Conservation (phyloP, 805 yeast species). For the Candida patagonica region DNA sequence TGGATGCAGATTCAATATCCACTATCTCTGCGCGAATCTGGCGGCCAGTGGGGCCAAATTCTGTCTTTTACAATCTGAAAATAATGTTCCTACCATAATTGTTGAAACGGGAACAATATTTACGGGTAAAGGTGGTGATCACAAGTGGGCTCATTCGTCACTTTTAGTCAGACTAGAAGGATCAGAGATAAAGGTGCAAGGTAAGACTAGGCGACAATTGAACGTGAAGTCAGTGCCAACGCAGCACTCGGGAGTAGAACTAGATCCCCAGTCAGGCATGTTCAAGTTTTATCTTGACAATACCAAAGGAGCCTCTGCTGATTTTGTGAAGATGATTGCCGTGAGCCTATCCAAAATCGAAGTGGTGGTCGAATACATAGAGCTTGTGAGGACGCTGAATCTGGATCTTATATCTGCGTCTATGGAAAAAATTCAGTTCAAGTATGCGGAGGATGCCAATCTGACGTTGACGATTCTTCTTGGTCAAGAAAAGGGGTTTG, state of each 20-base stretch:
- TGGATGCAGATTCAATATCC: slow-evolving; percentile 23
- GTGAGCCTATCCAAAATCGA: slow-evolving; percentile 22
- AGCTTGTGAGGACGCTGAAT: slow-evolving; percentile 20
- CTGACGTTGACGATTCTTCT: slow-evolving; percentile 5
- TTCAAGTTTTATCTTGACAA: slow-evolving; percentile 10
- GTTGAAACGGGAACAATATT: slow-evolving; percentile 12
- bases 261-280: slow-evolving; percentile 20
- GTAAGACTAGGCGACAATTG: slow-evolving; percentile 13
- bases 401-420: slow-evolving; percentile 23
- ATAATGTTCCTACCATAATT: slow-evolving; percentile 13
- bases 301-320: neutral
- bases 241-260: slow-evolving; percentile 14
- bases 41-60: slow-evolving; percentile 18
- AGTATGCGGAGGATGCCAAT: slow-evolving; percentile 16
- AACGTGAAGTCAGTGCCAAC: slow-evolving; percentile 15
- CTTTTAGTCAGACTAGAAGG: slow-evolving; percentile 11
- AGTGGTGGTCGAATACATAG: slow-evolving; percentile 24
- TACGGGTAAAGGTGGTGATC: neutral
- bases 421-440: slow-evolving; percentile 22
- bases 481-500: slow-evolving; percentile 2
- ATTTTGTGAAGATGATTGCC: slow-evolving; percentile 8
- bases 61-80: slow-evolving; percentile 9
- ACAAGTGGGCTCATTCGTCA: slow-evolving; percentile 16
- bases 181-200: slow-evolving; percentile 12
- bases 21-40: slow-evolving; percentile 25